Conservation (phyloP, 2,329 filamentous ascomycete species). For the Aspergillus fructus region DNA sequence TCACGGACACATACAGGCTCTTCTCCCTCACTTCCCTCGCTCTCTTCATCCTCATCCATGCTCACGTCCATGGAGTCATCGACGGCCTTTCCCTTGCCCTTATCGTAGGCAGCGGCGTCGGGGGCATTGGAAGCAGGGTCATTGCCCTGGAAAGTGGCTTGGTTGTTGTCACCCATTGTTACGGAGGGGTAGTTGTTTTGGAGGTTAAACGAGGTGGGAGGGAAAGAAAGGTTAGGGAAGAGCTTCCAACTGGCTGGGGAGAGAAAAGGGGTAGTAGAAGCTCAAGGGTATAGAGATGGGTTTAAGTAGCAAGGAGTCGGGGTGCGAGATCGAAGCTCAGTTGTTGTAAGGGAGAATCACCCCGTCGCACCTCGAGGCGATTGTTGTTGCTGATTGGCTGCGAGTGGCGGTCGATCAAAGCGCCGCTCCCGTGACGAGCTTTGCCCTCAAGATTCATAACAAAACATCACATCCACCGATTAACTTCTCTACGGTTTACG, state of each 20-base stretch:
- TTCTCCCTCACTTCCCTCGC: slow-evolving; percentile 60
- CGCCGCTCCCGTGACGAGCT: slow-evolving; percentile 21
- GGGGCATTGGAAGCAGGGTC: slow-evolving; percentile 42
- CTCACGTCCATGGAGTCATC: slow-evolving; percentile 59
- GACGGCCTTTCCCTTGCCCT: slow-evolving; percentile 81
- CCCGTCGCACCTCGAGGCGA: neutral
- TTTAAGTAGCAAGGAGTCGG: slow-evolving; percentile 17
- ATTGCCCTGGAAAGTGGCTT: slow-evolving; percentile 26
- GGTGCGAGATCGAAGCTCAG: slow-evolving; percentile 11
- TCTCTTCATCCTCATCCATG: slow-evolving; percentile 76
- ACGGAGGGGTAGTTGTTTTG: slow-evolving; percentile 5
- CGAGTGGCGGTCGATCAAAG: slow-evolving; percentile 9
- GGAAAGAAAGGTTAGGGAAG: slow-evolving; percentile 11
- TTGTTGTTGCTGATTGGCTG: slow-evolving; percentile 18
- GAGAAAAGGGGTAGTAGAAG: slow-evolving; percentile 40
- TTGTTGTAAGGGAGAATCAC: slow-evolving; percentile 20
- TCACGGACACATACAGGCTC: slow-evolving; percentile 33
- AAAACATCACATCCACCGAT: slow-evolving; percentile 2
- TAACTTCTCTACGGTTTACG: too few relatives aligned
- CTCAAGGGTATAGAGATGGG: neutral
- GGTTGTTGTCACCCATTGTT: slow-evolving; percentile 38
- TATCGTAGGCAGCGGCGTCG: slow-evolving; percentile 53
- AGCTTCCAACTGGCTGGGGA: slow-evolving; percentile 35
- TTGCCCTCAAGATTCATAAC: slow-evolving; percentile 15
- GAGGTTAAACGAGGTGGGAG: slow-evolving; percentile 9